Evolutionary conservation across 2,329 filamentous ascomycete genomes (phyloP).

Genomic region (Rosellinia necatrix): DNA sequence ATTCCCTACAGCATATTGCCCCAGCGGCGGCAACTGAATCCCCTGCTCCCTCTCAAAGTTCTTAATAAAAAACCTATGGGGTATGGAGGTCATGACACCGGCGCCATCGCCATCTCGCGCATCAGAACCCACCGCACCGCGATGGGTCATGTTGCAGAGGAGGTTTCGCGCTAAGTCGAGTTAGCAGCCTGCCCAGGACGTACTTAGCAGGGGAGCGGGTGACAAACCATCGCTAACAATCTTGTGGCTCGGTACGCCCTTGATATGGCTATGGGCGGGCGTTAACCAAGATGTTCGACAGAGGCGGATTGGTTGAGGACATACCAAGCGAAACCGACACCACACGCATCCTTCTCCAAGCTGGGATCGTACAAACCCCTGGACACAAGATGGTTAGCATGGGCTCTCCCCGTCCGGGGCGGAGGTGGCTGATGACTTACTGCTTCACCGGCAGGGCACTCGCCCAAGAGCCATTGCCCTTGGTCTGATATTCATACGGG

Average conservation of each 20-base stretch:
- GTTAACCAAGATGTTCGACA: slow-evolving; percentile 23
- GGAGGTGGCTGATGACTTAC: slow-evolving; percentile 48
- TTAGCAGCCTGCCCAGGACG: slow-evolving; percentile 37
- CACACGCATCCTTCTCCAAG: slow-evolving; percentile 98
- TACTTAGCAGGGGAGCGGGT: neutral
- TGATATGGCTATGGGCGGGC: slow-evolving; percentile 76
- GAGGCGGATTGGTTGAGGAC: slow-evolving; percentile 6
- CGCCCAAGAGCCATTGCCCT: slow-evolving; percentile 88
- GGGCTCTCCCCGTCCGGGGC: neutral
- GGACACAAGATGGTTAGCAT: slow-evolving; percentile 25
- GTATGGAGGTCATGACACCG: slow-evolving; percentile 99
- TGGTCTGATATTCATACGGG: slow-evolving; percentile 84
- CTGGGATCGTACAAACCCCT: slow-evolving; percentile 92
- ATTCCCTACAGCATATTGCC: slow-evolving; percentile 96
- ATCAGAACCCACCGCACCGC: slow-evolving; percentile 96
- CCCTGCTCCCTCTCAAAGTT: slow-evolving; percentile 93
- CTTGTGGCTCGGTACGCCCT: slow-evolving; percentile 96
- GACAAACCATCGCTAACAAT: slow-evolving; percentile 94
- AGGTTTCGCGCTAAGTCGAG: slow-evolving; percentile 74
- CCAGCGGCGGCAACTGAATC: slow-evolving; percentile 82
- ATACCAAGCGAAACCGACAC: slow-evolving; percentile 97
- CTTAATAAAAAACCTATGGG: slow-evolving; percentile 97
- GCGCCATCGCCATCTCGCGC: slow-evolving; percentile 97
- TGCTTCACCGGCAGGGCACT: slow-evolving; percentile 96
- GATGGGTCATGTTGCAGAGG: slow-evolving; percentile 99